These are phyloP conservation scores for Metarhizium guizhouense DNA, from an alignment of 2,329 filamentous ascomycete genomes.

Conservation along the genomic window DNA sequence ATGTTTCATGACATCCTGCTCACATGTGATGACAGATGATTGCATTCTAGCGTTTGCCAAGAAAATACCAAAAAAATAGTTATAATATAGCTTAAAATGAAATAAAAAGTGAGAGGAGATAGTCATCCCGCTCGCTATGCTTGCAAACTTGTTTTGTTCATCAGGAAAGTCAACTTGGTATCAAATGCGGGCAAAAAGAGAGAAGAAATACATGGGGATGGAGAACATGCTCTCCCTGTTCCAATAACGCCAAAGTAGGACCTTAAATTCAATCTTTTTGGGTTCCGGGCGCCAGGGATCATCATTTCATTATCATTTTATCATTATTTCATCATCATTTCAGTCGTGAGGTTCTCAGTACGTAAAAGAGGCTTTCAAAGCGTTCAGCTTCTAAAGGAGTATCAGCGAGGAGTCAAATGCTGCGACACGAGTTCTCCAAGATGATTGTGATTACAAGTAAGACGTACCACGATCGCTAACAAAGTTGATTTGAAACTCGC, in stretches of 20 bases:
- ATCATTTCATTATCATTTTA: neutral
- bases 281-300: neutral
- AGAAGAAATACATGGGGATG: neutral
- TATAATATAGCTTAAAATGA: neutral
- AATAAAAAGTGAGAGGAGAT: constrained; percentile 1
- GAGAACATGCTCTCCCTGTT: neutral
- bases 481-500: constrained; percentile 45
- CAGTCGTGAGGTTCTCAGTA: neutral
- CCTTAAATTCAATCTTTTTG: neutral
- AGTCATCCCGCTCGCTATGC: neutral
- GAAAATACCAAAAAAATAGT: neutral
- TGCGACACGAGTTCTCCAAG: neutral
- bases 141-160: neutral
- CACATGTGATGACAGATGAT: neutral
- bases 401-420: neutral
- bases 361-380: constrained; percentile 34
- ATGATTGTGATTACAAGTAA: neutral
- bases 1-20: neutral
- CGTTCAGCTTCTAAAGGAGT: constrained; percentile 20
- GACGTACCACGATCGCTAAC: constrained; percentile 28
- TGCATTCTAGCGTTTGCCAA: constrained; percentile 1
- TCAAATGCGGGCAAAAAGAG: neutral
- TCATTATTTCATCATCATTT: neutral
- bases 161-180: neutral
- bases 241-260: neutral